These are phyloP conservation scores for Phaeolepiota aurea DNA, from an alignment of 768 basidiomycete species.

Conservation along the genomic window DNA sequence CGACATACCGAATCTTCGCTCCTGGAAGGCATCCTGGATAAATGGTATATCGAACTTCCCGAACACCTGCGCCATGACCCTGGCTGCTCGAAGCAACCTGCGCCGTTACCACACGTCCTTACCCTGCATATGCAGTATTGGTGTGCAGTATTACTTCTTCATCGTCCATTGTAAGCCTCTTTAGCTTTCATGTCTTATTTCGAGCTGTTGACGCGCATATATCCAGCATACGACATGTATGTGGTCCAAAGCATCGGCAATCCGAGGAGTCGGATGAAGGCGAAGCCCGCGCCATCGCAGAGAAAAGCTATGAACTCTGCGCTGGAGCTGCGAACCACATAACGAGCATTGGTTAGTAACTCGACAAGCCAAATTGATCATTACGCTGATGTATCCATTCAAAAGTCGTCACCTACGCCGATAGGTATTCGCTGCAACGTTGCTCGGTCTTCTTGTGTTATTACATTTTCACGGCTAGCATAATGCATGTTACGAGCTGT, in stretches of 20 bases:
- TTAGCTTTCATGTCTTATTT: slow-evolving; percentile 3
- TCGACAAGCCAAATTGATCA: slow-evolving; percentile 1
- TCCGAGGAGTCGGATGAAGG: slow-evolving; percentile 38
- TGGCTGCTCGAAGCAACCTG: slow-evolving; percentile 28
- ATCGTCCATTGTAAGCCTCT: slow-evolving; percentile 67
- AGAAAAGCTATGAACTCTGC: slow-evolving; percentile 67
- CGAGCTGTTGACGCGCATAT: slow-evolving; percentile 6
- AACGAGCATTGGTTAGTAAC: slow-evolving; percentile 49
- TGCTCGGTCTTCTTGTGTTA: slow-evolving; percentile 69
- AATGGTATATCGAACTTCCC: slow-evolving; percentile 68
- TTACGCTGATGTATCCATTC: slow-evolving; percentile 14
- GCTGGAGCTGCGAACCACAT: slow-evolving; percentile 75
- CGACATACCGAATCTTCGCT: slow-evolving; percentile 50
- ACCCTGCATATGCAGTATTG: slow-evolving; percentile 84
- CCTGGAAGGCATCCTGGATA: slow-evolving; percentile 57
- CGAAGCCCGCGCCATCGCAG: slow-evolving; percentile 44
- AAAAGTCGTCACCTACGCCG: slow-evolving; percentile 53
- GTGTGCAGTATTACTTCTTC: slow-evolving; percentile 67
- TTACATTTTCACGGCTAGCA: slow-evolving; percentile 71
- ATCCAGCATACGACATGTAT: slow-evolving; percentile 35
- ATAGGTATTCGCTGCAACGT: slow-evolving; percentile 51
- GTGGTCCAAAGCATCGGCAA: slow-evolving; percentile 27
- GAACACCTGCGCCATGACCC: slow-evolving; percentile 57
- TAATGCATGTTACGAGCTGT: slow-evolving; percentile 75
- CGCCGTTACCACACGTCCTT: slow-evolving; percentile 56